Evolutionary conservation across 2,329 filamentous ascomycete genomes (phyloP), one percentile per base, ranked within the genome.

Genomic region (Cephalotrichum gorgonifer): DNA sequence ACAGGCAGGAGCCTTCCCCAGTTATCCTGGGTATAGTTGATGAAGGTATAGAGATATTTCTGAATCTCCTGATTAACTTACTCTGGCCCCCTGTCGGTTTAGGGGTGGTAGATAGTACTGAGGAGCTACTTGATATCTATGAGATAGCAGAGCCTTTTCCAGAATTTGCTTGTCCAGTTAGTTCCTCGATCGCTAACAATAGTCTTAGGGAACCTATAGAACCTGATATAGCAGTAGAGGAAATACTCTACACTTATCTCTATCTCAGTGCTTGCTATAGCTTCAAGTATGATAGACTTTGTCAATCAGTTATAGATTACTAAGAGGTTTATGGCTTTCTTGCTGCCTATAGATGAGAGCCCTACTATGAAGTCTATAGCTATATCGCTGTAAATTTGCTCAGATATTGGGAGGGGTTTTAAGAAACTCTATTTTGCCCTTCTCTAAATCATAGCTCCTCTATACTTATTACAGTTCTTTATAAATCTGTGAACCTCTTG

Each of bases 381-480:
- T 6, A 48, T 6, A 17, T 43, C 15, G n/a, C n/a, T 38, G 11
- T 42, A 31, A 14, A 42, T 23, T 1, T 33, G 26, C 7, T 48
- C 6, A 8, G 15, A 15, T 3, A 43, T 48, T 22, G 23, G 25
- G 42, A 43, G 17, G 4, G 23, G 46, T 8, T 42, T 48, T 28
- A 48, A 25, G 23, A 48, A 39, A 2, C 33, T n/a, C 2, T 30
- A 23, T 15, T 48, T 48, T n/a, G 20, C 8, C 5, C 27, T 27
- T 2, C 23, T 6, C 27, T 43, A 48, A 15, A 42, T n/a, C 9
- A 31, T 26, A 8, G 17, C n/a, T 9, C 38, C 14, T 42, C 26
- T 49, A 45, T 28, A 48, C 22, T 15, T 31, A 31, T 45, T 42
- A 43, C 15, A 39, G 14, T 49, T 23, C 9, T 50, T 46, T 14